phyloP scores from a whole-genome alignment of 495 filamentous ascomycete species.

The Geoglossum glabrum region DNA sequence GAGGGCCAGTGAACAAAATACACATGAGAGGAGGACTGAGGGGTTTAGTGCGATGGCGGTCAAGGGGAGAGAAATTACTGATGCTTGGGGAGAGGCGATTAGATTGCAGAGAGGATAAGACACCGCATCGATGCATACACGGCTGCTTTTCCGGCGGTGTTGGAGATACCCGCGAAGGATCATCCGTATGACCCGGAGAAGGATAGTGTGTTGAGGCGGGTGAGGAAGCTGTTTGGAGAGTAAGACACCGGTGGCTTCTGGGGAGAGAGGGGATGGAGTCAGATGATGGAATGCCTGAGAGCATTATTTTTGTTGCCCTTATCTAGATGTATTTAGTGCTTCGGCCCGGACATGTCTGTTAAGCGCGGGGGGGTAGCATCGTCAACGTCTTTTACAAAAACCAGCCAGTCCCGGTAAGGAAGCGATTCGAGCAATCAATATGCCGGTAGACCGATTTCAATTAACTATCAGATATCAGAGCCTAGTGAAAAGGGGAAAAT shows the following conservation, averaged over 20 bases:
- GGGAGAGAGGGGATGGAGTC: neutral
- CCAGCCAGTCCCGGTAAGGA: too few relatives aligned
- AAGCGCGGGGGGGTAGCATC: too few relatives aligned
- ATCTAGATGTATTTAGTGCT: neutral
- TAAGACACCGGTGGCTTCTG: neutral
- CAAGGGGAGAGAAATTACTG: neutral
- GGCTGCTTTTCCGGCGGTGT: conserved; percentile 51
- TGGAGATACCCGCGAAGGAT: conserved; percentile 98
- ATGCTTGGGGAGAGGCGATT: neutral
- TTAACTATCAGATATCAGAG: too few relatives aligned
- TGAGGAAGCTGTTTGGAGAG: conserved; percentile 18
- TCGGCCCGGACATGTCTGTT: too few relatives aligned
- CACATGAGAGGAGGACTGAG: too few relatives aligned
- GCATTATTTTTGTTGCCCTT: neutral
- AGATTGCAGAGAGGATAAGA: conserved; percentile 90
- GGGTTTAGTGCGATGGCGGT: too few relatives aligned
- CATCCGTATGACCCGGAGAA: conserved; percentile 99
- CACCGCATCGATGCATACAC: conserved; percentile 55
- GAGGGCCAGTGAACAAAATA: too few relatives aligned
- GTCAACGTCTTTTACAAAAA: too few relatives aligned
- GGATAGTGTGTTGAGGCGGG: conserved; percentile 86
- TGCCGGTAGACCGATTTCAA: too few relatives aligned
- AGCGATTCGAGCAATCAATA: too few relatives aligned
- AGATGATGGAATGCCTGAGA: neutral
- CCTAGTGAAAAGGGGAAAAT: too few relatives aligned